These are phyloP conservation scores for Antrodiella citrinella DNA, from an alignment of 768 basidiomycete species.

Conservation along the genomic window DNA sequence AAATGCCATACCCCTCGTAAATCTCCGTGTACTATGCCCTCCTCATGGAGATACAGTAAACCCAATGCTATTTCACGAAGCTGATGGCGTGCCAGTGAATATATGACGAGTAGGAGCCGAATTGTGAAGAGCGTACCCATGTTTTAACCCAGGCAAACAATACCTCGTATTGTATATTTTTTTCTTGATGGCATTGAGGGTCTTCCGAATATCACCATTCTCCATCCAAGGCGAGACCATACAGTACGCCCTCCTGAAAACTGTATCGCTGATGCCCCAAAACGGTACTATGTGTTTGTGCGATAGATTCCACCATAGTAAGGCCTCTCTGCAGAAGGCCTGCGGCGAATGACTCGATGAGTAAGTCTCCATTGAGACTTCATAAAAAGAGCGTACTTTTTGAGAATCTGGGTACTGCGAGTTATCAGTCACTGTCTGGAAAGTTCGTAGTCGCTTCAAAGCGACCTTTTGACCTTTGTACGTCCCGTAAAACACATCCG, in stretches of 20 bases:
- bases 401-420: background rate
- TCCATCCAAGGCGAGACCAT: slow-evolving; percentile 8
- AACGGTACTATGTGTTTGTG: background rate
- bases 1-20: too few species aligned
- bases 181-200: background rate
- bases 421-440: background rate
- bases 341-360: background rate
- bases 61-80: slow-evolving; percentile 3
- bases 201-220: slow-evolving; percentile 2
- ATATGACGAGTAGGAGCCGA: background rate
- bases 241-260: background rate
- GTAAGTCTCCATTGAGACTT: too few species aligned
- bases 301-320: background rate
- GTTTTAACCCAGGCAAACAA: background rate
- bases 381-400: background rate
- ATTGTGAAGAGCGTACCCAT: background rate
- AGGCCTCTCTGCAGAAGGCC: background rate
- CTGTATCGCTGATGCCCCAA: background rate
- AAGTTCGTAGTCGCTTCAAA: background rate
- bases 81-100: background rate
- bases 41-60: slow-evolving; percentile 3
- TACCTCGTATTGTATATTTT: background rate
- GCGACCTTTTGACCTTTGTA: background rate
- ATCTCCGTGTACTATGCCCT: slow-evolving; percentile 8
- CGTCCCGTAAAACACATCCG: background rate